A percentile compares a stretch with the other conserved stretches of the same genome.
Conservation (phyloP, 1,139 yeast genomes). For the Taphrina betulina region DNA sequence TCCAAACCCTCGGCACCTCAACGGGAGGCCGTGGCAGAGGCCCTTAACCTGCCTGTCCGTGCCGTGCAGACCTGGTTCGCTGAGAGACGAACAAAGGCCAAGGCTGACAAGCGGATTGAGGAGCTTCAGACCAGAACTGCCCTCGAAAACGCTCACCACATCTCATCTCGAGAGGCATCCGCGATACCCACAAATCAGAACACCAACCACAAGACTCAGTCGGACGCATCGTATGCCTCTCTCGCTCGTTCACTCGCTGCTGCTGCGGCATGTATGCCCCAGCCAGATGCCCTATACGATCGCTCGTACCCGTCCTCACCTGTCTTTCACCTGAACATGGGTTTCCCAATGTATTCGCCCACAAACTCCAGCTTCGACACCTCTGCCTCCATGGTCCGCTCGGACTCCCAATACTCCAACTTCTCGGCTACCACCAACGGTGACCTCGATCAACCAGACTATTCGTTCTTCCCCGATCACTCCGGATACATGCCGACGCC, state of each 20-base stretch:
- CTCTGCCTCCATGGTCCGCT: neutral
- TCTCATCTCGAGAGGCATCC: neutral
- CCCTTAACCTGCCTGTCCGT: neutral
- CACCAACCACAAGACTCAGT: slow-evolving; percentile 5
- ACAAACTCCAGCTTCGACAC: neutral
- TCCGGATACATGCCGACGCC: slow-evolving; percentile 8
- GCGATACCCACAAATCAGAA: neutral
- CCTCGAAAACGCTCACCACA: slow-evolving; percentile 13
- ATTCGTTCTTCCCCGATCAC: neutral
- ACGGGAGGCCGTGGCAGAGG: slow-evolving; percentile 4
- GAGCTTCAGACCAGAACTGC: slow-evolving; percentile 15
- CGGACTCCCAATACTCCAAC: slow-evolving; percentile 15
- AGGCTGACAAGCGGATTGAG: slow-evolving; percentile 16
- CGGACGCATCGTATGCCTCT: slow-evolving; percentile 14
- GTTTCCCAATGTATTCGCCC: slow-evolving; percentile 3
- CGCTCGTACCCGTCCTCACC: slow-evolving; percentile 13
- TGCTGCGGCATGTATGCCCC: slow-evolving; percentile 6
- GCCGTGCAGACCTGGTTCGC: slow-evolving; percentile 8
- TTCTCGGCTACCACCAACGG: slow-evolving; percentile 1
- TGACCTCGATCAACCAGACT: neutral
- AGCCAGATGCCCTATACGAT: slow-evolving; percentile 1
- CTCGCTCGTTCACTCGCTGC: slow-evolving; percentile 17
- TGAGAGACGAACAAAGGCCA: slow-evolving; percentile 4
- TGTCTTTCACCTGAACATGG: neutral
- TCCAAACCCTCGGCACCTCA: slow-evolving; percentile 13